Conservation (phyloP, 2,329 filamentous ascomycete genomes). For the Cladophialophora immunda region DNA sequence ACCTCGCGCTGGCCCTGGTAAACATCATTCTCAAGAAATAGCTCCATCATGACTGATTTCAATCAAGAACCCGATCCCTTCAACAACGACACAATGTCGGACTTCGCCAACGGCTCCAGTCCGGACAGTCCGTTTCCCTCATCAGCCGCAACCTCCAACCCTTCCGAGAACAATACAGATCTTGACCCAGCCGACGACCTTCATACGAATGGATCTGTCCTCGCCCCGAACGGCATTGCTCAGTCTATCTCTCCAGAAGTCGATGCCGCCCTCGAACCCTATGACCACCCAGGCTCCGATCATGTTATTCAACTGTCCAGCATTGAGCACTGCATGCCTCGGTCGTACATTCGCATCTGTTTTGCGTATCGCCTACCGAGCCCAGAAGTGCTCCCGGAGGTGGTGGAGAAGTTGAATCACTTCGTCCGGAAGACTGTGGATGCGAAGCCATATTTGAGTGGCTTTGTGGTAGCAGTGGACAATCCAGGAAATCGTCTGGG, state of each 20-base stretch:
- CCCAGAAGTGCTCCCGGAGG: conserved; percentile 15
- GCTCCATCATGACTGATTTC: conserved; percentile 30
- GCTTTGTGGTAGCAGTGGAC: conserved; percentile 36
- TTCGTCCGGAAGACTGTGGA: conserved; percentile 37
- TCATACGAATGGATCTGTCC: conserved; percentile 6
- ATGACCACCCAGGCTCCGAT: conserved; percentile 17
- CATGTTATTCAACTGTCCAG: conserved; percentile 39
- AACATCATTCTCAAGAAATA: conserved; percentile 22
- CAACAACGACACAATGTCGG: conserved; percentile 20
- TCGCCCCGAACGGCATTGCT: background rate
- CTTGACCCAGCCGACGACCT: conserved; percentile 8
- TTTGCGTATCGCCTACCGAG: conserved; percentile 36
- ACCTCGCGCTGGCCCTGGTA: conserved; percentile 22
- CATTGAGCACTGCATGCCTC: conserved; percentile 42
- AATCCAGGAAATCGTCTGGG: conserved; percentile 26
- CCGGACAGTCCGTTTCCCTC: conserved; percentile 21
- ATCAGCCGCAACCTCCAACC: background rate
- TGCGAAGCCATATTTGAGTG: conserved; percentile 41
- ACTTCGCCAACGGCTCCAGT: conserved; percentile 21
- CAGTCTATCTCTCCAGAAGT: conserved; percentile 2
- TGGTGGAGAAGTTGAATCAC: conserved; percentile 28
- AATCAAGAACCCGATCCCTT: conserved; percentile 12
- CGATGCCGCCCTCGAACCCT: conserved; percentile 7
- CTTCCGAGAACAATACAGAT: background rate
- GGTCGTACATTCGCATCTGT: conserved; percentile 41